A percentile compares a stretch with the other conserved stretches of the same genome.
These are phyloP conservation scores for Mortierella sp. DNA, from an alignment of 371 early-diverging fungal species.

Conservation along the genomic window DNA sequence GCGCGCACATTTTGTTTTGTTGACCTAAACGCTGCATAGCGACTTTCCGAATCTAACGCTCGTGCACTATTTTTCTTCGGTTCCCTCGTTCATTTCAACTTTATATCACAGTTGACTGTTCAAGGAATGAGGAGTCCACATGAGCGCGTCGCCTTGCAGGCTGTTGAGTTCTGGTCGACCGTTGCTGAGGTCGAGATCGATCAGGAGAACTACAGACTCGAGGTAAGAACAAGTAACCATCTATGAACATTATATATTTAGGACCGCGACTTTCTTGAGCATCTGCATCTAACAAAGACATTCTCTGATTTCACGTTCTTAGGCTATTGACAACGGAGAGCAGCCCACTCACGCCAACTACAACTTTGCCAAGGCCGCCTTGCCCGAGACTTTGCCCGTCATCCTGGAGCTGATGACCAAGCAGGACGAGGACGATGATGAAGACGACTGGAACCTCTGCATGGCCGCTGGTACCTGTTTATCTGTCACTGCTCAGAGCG, in stretches of 20 bases:
- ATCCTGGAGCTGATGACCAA: constrained; percentile 91
- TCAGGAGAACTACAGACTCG: constrained; percentile 66
- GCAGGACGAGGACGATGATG: constrained; percentile 96
- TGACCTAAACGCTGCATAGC: too few relatives aligned
- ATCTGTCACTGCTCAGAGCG: constrained; percentile 86
- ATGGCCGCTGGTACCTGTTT: constrained; percentile 98
- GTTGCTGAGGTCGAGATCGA: constrained; percentile 96
- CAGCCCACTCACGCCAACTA: constrained; percentile 69
- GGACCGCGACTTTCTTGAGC: neutral
- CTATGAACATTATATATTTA: neutral
- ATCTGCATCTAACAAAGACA: neutral
- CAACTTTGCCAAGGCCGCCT: constrained; percentile 84
- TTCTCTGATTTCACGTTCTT: neutral
- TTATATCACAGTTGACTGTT: constrained; percentile 82
- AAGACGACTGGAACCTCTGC: constrained; percentile 97
- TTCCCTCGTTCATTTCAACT: too few relatives aligned
- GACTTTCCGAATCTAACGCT: neutral
- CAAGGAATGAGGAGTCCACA: constrained; percentile 90
- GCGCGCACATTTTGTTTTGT: neutral
- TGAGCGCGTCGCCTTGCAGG: constrained; percentile 92
- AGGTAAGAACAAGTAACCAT: constrained; percentile 47
- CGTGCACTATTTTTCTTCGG: too few relatives aligned
- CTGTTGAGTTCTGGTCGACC: constrained; percentile 99
- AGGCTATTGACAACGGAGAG: constrained; percentile 71
- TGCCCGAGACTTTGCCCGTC: constrained; percentile 88